Conservation (phyloP, 192 early-diverging fungal species). For the Podila epicladia region DNA sequence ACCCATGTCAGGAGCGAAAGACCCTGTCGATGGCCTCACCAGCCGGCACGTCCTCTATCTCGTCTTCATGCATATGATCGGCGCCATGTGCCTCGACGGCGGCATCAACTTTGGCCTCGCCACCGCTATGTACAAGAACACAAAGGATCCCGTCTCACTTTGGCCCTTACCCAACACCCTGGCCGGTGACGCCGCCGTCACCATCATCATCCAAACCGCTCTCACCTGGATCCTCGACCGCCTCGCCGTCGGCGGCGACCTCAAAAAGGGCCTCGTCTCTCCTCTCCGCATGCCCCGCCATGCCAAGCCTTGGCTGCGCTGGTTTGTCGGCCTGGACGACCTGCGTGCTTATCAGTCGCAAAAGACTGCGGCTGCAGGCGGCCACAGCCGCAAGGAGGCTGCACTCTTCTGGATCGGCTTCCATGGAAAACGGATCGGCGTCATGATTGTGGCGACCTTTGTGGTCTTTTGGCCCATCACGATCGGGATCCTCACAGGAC, state of each 20-base stretch:
- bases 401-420: slow-evolving; percentile 1
- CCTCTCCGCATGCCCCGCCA: slow-evolving; percentile 14
- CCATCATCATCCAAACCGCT: slow-evolving; percentile 25
- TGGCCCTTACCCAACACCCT: slow-evolving; percentile 29
- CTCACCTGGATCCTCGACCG: slow-evolving; percentile 29
- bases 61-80: slow-evolving; percentile 26
- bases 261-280: slow-evolving; percentile 26
- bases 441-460: slow-evolving; percentile 20
- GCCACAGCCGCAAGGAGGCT: slow-evolving; percentile 6
- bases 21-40: slow-evolving; percentile 10
- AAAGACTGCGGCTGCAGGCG: background rate
- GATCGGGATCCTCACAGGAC: slow-evolving; percentile 10
- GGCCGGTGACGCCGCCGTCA: slow-evolving; percentile 17
- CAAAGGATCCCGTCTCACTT: slow-evolving; percentile 13
- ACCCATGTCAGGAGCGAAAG: background rate
- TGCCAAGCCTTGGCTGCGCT: slow-evolving; percentile 19
- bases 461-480: slow-evolving; percentile 27
- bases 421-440: slow-evolving; percentile 13
- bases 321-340: slow-evolving; percentile 22
- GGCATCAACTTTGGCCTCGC: slow-evolving; percentile 33
- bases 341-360: background rate
- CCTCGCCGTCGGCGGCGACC: slow-evolving; percentile 18
- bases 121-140: slow-evolving; percentile 21
- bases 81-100: slow-evolving; percentile 26
- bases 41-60: slow-evolving; percentile 22